Evolutionary conservation across 202 grass and related monocot species (phyloP).

Genomic region (Cymbopogon flexuosus): DNA sequence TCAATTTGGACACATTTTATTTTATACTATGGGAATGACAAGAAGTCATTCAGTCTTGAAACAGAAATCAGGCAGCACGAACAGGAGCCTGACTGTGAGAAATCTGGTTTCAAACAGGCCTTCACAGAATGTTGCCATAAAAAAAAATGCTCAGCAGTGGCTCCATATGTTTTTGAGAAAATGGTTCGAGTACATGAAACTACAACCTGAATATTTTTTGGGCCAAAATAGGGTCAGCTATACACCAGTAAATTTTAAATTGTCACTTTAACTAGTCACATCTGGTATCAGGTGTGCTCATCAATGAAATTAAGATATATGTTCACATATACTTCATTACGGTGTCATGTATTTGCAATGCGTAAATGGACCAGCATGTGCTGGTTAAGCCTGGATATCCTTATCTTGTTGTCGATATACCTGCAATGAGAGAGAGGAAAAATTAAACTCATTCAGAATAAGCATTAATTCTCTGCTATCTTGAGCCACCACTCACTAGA

Average conservation of each 20-base stretch:
- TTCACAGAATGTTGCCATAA: neutral
- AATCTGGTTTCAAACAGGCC: neutral
- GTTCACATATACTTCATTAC: neutral
- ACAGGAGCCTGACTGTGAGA: neutral
- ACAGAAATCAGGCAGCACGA: neutral
- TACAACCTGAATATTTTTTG: neutral
- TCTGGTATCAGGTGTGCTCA: neutral
- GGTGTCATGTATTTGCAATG: conserved; percentile 35
- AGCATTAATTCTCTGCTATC: neutral
- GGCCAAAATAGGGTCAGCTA: neutral
- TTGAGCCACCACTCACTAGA: neutral
- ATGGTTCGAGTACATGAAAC: neutral
- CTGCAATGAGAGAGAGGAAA: conserved; percentile 28
- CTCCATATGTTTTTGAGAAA: neutral
- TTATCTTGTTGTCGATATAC: conserved; percentile 82
- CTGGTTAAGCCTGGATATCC: conserved; percentile 54
- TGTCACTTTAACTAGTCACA: neutral
- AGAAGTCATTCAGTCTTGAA: neutral
- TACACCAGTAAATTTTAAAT: neutral
- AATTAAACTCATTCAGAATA: conserved; percentile 24
- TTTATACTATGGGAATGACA: neutral
- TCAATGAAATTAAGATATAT: neutral
- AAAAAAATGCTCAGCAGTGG: neutral
- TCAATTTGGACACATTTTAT: neutral
- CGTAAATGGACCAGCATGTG: conserved; percentile 61